Base-by-base conservation (phyloP, 768 basidiomycete genomes). In the Candolleomyces efflorescens region DNA sequence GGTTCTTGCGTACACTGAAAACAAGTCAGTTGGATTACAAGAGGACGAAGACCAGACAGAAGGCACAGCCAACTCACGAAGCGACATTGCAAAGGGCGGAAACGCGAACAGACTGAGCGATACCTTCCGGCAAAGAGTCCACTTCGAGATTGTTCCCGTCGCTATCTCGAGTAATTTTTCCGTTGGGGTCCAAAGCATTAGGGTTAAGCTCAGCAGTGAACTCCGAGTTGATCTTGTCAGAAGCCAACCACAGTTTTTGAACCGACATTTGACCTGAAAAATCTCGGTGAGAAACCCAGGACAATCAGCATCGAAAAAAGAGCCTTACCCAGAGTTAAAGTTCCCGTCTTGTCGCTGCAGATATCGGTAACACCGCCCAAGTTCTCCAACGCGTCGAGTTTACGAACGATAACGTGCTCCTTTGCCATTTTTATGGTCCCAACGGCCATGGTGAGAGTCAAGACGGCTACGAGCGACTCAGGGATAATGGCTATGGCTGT, bases 261-360 rank as follows among this genome's bases (percentile, higher is more conserved):
- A 76, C 75, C 1, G 73, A 73, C 75, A 76, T 77, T 60, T 73
- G 67, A 1, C 76, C 75, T 74, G 20, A 50, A 0, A 47, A 0
- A 47, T 53, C 13, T 17, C 52, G 41, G 55, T 47, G 26, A 59
- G 50, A n/a, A 12, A 7, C 4, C 39, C 18, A 7, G 22, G 22
- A 22, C 18, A 7, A 38, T 43, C 5, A 41, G 26, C 9, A 5
- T 3, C 27, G 4, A 9, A 27, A 27, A 9, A 46, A 49, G 3
- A 48, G 59, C 27, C 63, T 49, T 22, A 68, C 71, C 71, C 1
- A 75, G 67, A 3, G 82, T 82, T 27, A 83, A 65, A 15, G 85
- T 87, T 22, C 85, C 85, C 1, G 85, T 87, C 68, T 86, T 86
- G 67, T 87, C 85, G 22, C 82, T 83, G 65, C 85, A 86, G 38